Base-by-base conservation (phyloP, 2,329 filamentous ascomycete species). In the Bipolaris oryzae region DNA sequence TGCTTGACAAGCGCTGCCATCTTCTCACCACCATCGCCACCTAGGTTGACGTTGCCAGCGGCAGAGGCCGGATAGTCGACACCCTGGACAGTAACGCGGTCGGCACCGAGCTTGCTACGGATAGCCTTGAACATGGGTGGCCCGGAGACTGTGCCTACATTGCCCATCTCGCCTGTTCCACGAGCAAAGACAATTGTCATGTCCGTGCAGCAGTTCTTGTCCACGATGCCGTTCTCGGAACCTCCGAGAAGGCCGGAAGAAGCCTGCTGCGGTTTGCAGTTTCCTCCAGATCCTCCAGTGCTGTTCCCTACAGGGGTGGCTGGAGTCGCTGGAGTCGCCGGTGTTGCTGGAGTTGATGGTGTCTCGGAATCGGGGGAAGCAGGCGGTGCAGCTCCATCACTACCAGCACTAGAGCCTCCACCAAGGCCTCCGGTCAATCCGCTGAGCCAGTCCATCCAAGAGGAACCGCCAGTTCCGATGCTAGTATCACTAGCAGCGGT, bases 101-200 rank as follows among this genome's bases (percentile, higher is more conserved):
- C 56, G 11, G 61, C 63, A 18, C 72, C 71, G 2, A 74, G 52
- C 59, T 71, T 67, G 31, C 45, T 28, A 23, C 70, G 64, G 25
- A 75, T 53, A 3, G 67, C 61, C 47, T 67, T 67, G 49, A 74
- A 64, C 67, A 75, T 71, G 2, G 74, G 71, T 2, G 78, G 78
- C 1, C 78, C 79, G 28, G 78, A 67, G 7, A 79, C 67, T 0
- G 64, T 66, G 7, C 79, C 79, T 63, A 81, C 77, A 55, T 80
- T 81, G 3, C 78, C 78, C 3, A 62, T 25, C 58, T 80, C 79
- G 10, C 64, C 67, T 1, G 76, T 79, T 16, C 78, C 78, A 28
- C 78, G 77, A 15, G 78, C 78, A 51, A 78, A 80, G 50, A 80
- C 76, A 49, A 80, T 71, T 2, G 78, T 80, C 60, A 79, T 58